phyloP scores from a whole-genome alignment of 371 early-diverging fungal genomes.

The Lichtheimia ornata region DNA sequence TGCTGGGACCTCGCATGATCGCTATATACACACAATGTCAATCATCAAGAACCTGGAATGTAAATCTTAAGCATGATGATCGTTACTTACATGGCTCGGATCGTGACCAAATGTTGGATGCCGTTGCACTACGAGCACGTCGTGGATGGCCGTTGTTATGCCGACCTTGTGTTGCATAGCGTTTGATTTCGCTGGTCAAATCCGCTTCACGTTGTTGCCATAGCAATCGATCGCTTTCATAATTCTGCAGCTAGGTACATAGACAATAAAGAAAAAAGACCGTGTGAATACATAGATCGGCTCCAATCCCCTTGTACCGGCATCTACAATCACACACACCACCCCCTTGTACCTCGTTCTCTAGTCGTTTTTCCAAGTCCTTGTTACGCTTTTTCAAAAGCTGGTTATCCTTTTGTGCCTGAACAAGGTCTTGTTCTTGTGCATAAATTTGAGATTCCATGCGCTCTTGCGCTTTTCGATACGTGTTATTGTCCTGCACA shows the following conservation, averaged over 20 bases:
- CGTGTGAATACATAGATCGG: background rate
- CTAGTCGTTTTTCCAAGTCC: conserved; percentile 28
- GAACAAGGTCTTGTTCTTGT: conserved; percentile 24
- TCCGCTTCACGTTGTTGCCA: conserved; percentile 39
- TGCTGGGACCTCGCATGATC: background rate
- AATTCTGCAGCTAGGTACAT: conserved; percentile 22
- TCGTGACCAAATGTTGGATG: conserved; percentile 20
- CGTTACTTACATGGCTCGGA: conserved; percentile 7
- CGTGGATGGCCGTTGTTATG: conserved; percentile 14
- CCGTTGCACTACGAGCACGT: conserved; percentile 27
- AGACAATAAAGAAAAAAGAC: background rate
- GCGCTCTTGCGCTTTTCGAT: conserved; percentile 23
- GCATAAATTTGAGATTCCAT: conserved; percentile 29
- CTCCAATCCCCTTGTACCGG: too few species aligned
- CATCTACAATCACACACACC: too few species aligned
- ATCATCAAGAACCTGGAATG: too few species aligned
- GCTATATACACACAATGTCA: background rate
- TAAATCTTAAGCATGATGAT: too few species aligned
- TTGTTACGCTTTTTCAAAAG: conserved; percentile 18
- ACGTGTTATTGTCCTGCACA: conserved; percentile 26
- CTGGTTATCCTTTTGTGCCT: conserved; percentile 22
- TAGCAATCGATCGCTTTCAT: conserved; percentile 28
- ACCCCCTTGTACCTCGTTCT: conserved; percentile 22
- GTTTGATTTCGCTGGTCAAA: conserved; percentile 20
- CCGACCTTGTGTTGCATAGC: conserved; percentile 9